Evolutionary conservation across 768 basidiomycete genomes (phyloP).

Genomic region (Chalciporus chontae): DNA sequence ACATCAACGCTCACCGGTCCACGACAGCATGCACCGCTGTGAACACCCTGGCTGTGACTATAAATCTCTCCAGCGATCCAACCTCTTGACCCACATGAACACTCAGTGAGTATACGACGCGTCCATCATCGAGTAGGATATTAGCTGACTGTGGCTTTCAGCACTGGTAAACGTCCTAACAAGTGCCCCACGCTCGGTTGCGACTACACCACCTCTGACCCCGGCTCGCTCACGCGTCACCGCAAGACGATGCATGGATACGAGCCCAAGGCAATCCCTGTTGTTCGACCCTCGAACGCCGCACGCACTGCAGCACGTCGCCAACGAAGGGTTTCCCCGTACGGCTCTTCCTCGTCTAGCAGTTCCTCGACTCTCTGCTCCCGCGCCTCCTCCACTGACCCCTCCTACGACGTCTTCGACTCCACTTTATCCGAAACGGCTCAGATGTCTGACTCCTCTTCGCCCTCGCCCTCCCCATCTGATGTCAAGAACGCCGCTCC

Average conservation of each 20-base stretch:
- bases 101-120: slow-evolving; percentile 25
- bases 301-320: neutral
- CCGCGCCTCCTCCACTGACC: neutral
- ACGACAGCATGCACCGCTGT: slow-evolving; percentile 24
- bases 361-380: neutral
- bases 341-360: neutral
- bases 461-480: neutral
- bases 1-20: slow-evolving; percentile 2
- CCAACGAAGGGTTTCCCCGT: slow-evolving; percentile 3
- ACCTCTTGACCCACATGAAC: slow-evolving; percentile 25
- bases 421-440: neutral
- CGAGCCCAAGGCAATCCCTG: slow-evolving; percentile 6
- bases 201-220: slow-evolving; percentile 12
- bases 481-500: neutral
- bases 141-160: slow-evolving; percentile 4
- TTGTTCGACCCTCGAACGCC: neutral
- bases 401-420: neutral
- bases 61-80: slow-evolving; percentile 26
- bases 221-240: slow-evolving; percentile 23
- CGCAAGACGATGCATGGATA: slow-evolving; percentile 18
- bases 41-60: slow-evolving; percentile 17
- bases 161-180: slow-evolving; percentile 8
- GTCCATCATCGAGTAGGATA: neutral
- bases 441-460: neutral
- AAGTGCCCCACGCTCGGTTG: slow-evolving; percentile 19